Base-by-base conservation (phyloP, 306 rosid species). In the Vigna angularis region DNA sequence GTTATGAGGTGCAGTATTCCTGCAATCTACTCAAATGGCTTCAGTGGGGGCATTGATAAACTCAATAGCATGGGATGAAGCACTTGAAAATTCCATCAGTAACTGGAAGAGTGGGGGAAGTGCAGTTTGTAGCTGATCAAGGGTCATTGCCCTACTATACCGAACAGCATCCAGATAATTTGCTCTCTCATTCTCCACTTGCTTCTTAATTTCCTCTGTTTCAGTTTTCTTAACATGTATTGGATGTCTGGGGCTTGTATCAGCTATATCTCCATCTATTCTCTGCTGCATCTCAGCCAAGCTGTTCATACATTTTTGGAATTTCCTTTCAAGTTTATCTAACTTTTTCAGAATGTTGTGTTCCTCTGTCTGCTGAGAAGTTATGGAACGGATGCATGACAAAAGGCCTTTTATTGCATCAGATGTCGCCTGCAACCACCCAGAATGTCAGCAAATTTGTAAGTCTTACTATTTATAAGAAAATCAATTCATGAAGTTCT, bases 51-150 rank as follows among this genome's bases (percentile, higher is more conserved):
- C 57, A 45, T 48, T 82, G 71, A 78, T 84, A 71, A 53, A 75
- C 79, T 91, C 96, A 64, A 91, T 68, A 45, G 88, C 94, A 74
- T 86, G 88, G 24, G 81, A 78, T 64, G 84, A 89, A 79, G 83
- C 88, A 77, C 83, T 65, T 28, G 98, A 83, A 83, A 89, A 96
- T 71, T 62, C 85, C 86, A 83, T 65, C 8, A 96, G 80, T 26
- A 89, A 75, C 78, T 80, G 81, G 83, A 96, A 96, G 56, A 91
- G 90, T 12, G 63, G 73, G 18, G 99, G 99, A 62, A 96, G 99
- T 57, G 53, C 74, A 40, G 79, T 85, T 86, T 83, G 88, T 79
- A 93, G 89, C 64, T 76, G 76, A 50, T 83, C 79, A 73, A 93
- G 74, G 17, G 93, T 87, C 96, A 88, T 83, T 76, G 70, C 66